Evolutionary conservation across 768 basidiomycete genomes (phyloP).

Genomic region (Solioccasus polychromus): DNA sequence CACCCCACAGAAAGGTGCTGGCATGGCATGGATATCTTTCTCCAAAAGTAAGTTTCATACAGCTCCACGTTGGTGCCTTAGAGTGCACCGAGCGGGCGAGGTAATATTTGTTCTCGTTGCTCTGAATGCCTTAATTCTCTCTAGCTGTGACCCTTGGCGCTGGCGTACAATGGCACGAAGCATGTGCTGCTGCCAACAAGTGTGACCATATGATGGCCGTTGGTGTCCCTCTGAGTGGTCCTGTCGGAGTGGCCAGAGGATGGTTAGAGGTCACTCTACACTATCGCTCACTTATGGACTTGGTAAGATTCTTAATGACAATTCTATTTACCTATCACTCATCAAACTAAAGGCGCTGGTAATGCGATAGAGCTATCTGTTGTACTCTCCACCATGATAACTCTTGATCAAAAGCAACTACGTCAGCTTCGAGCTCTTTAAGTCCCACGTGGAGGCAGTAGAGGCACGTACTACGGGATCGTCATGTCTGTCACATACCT

Average conservation of each 20-base stretch:
- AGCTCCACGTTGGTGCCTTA: too few species aligned
- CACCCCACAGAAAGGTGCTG: too few species aligned
- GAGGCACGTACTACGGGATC: constrained; percentile 48
- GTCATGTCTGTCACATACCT: constrained; percentile 46
- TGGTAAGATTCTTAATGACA: constrained; percentile 24
- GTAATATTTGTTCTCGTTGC: too few species aligned
- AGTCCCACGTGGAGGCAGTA: constrained; percentile 53
- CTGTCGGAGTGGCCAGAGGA: constrained; percentile 48
- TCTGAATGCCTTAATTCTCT: constrained; percentile 14
- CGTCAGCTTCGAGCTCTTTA: constrained; percentile 47
- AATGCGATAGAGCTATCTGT: constrained; percentile 45
- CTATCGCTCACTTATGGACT: constrained; percentile 42
- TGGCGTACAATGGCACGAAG: constrained; percentile 48
- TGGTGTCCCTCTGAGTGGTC: constrained; percentile 36
- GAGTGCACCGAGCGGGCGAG: too few species aligned
- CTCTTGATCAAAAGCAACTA: constrained; percentile 38
- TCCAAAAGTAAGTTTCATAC: too few species aligned
- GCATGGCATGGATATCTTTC: too few species aligned
- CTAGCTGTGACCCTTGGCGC: constrained; percentile 35
- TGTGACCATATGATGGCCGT: constrained; percentile 46
- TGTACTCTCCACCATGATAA: constrained; percentile 42
- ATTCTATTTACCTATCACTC: neutral
- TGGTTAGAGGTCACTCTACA: constrained; percentile 47
- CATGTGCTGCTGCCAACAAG: constrained; percentile 39
- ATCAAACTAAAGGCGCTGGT: constrained; percentile 38